Percentiles rank a stretch among this genome's conserved stretches.
Evolutionary conservation across 495 filamentous ascomycete genomes (phyloP).

Genomic region (Hypoxylon crocopeplum): DNA sequence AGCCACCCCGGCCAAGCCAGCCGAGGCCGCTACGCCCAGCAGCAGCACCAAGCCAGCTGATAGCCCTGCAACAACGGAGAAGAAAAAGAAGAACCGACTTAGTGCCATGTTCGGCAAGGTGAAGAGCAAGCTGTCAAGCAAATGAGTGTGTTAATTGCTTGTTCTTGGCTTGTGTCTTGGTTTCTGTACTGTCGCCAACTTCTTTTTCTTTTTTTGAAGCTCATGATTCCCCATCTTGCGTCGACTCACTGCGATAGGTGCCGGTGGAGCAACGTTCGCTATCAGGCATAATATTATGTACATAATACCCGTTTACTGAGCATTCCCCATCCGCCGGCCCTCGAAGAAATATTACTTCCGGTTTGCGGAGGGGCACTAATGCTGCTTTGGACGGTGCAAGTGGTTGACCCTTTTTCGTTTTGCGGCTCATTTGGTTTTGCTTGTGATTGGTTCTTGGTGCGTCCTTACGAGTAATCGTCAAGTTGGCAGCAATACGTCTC

Average conservation of each 20-base stretch:
- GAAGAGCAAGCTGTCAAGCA: slow-evolving; percentile 60
- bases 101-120: slow-evolving; percentile 63
- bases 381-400: slow-evolving; percentile 16
- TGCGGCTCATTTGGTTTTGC: slow-evolving; percentile 1
- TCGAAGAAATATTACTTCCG: slow-evolving; percentile 7
- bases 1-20: slow-evolving; percentile 31
- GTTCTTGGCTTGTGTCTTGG: slow-evolving; percentile 26
- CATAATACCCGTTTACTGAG: slow-evolving; percentile 31
- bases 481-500: slow-evolving; percentile 1
- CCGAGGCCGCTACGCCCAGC: slow-evolving; percentile 38
- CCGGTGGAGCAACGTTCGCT: slow-evolving; percentile 31
- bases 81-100: slow-evolving; percentile 67
- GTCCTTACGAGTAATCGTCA: slow-evolving; percentile 10
- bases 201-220: slow-evolving; percentile 38
- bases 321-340: slow-evolving; percentile 5
- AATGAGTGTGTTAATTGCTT: slow-evolving; percentile 21
- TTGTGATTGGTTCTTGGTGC: slow-evolving; percentile 14
- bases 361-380: neutral
- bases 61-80: slow-evolving; percentile 44
- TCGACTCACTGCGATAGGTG: slow-evolving; percentile 36
- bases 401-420: slow-evolving; percentile 7
- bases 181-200: slow-evolving; percentile 27
- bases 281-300: slow-evolving; percentile 33
- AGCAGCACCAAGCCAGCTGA: slow-evolving; percentile 44
- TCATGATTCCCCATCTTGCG: slow-evolving; percentile 52